phyloP scores from a whole-genome alignment of 331 rosid species.

The Prunus yedoensis region DNA sequence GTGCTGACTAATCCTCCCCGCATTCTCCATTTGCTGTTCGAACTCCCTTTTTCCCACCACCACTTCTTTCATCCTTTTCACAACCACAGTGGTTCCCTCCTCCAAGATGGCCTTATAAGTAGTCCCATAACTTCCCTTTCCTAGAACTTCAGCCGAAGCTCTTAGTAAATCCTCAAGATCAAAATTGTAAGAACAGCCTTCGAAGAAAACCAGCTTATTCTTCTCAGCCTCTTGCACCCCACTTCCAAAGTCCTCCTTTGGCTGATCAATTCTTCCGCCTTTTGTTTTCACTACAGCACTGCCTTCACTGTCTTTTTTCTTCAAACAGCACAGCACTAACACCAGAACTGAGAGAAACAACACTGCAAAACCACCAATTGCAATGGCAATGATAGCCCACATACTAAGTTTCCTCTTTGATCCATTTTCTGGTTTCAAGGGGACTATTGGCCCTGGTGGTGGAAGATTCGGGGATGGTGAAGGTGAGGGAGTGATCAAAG shows the following conservation, averaged over 20 bases:
- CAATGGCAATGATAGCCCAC: slow-evolving; percentile 53
- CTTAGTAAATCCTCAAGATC: slow-evolving; percentile 94
- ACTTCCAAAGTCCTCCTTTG: slow-evolving; percentile 75
- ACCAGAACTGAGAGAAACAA: slow-evolving; percentile 47
- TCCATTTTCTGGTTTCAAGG: slow-evolving; percentile 29
- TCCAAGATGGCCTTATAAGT: slow-evolving; percentile 90
- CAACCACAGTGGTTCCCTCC: slow-evolving; percentile 79
- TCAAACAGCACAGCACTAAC: slow-evolving; percentile 50
- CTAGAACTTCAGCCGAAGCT: slow-evolving; percentile 94
- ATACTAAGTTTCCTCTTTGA: slow-evolving; percentile 46
- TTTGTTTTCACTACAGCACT: slow-evolving; percentile 39
- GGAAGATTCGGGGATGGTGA: slow-evolving; percentile 32
- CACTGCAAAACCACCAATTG: slow-evolving; percentile 39
- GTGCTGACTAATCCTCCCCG: slow-evolving; percentile 65
- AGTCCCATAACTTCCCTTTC: slow-evolving; percentile 90
- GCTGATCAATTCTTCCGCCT: slow-evolving; percentile 50
- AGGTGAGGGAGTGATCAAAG: slow-evolving; percentile 36
- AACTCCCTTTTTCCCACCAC: slow-evolving; percentile 69
- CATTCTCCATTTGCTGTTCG: slow-evolving; percentile 86
- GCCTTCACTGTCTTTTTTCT: slow-evolving; percentile 47
- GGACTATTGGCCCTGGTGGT: slow-evolving; percentile 30
- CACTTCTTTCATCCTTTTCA: slow-evolving; percentile 84
- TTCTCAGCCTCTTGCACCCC: slow-evolving; percentile 91
- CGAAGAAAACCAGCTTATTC: slow-evolving; percentile 73
- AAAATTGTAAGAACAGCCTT: slow-evolving; percentile 65